Evolutionary conservation across 1,139 yeast genomes (phyloP), one percentile per base, ranked within the genome.

Genomic region (Maudiozyma humilis): DNA sequence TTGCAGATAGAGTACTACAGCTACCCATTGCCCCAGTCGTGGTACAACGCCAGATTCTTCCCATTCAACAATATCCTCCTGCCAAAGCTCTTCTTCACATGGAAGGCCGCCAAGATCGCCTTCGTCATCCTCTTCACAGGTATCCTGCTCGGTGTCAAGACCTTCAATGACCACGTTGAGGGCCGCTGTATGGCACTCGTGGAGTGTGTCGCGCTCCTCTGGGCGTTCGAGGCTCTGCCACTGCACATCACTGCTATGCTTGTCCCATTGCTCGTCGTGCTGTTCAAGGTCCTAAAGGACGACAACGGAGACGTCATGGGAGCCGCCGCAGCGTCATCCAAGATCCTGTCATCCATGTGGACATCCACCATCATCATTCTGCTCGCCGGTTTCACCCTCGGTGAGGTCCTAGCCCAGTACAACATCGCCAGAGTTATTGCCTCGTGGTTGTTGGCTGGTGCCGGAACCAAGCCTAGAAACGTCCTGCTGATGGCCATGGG

Each of bases 201-300:
- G 20, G 76, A 78, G 16, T 76, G 83, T 63, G 81, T 82, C n/a
- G 82, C 86, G 1, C 64, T 81, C 33, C 64, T 79, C 44, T 81
- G 87, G 87, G 87, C 87, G 2, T 74, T 82, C 14, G 88, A 80
- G 59, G 77, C 86, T 1, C 71, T 81, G 40, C 88, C 88, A 15
- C 67, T 81, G 45, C 79, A 79, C 60, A 80, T 78, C 6, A 81
- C 87, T 3, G 78, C 87, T 0, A 63, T 81, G 44, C 60, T 79
- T 37, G 75, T 81, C 42, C 88, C 88, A 3, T 53, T 72, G 23
- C 61, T 81, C 41, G 69, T 76, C 41, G 81, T 80, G 40, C 61
- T 72, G 15, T 75, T 80, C 50, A 68, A 68, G 41, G 82, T 80
- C 4, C 62, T 78, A 48, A 80, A 78, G 55, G 72, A 78, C 56